A percentile compares a stretch with the other conserved stretches of the same genome.
Conservation (phyloP, 208 protist genomes). For the Trypanosoma caninum region DNA sequence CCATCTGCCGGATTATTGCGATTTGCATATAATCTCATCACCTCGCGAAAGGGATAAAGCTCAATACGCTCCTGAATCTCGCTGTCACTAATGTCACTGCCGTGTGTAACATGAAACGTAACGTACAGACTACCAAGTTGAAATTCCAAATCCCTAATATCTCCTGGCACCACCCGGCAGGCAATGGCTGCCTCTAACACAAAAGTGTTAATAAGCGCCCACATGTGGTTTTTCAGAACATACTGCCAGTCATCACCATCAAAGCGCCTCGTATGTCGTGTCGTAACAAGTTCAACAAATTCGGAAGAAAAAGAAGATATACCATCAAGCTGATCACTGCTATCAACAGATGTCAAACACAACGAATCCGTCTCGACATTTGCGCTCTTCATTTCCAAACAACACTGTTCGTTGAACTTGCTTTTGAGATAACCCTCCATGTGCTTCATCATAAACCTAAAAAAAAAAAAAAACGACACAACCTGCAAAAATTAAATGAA, state of each 20-base stretch:
- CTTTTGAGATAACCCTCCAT: too few relatives aligned
- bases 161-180: constrained; percentile 35
- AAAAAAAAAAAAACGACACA: not conserved
- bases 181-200: constrained; percentile 50
- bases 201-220: constrained; percentile 46
- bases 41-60: constrained; percentile 74
- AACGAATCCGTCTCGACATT: not conserved
- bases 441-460: not conserved
- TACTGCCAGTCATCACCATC: constrained; percentile 75
- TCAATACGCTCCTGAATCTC: constrained; percentile 73
- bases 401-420: not conserved
- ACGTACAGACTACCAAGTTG: constrained; percentile 83
- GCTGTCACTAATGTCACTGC: constrained; percentile 61
- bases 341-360: not conserved
- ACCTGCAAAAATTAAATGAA: not conserved
- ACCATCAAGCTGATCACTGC: constrained; percentile 9
- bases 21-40: constrained; percentile 75
- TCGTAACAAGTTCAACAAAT: constrained; percentile 5
- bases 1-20: constrained; percentile 50
- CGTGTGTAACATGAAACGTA: constrained; percentile 79
- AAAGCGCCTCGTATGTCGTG: constrained; percentile 59
- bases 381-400: not conserved
- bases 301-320: constrained; percentile 15
- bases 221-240: constrained; percentile 33
- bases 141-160: constrained; percentile 48